These are phyloP conservation scores for Coemansia sp. DNA, from an alignment of 192 early-diverging fungal genomes.

Conservation along the genomic window DNA sequence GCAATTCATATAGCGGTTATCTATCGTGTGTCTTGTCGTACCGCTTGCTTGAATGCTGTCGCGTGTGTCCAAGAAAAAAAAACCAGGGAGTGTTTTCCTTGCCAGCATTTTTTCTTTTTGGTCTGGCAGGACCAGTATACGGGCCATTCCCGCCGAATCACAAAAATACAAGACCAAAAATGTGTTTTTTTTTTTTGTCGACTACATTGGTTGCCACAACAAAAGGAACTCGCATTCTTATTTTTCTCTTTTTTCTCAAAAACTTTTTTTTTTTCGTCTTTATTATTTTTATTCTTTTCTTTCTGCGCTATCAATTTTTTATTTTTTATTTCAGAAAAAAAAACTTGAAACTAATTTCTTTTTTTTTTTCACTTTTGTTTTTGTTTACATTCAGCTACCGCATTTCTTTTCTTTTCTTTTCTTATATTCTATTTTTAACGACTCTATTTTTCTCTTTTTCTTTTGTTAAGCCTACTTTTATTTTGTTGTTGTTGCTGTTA, in stretches of 20 bases:
- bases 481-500: background rate
- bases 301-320: background rate
- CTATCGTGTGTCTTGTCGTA: no score
- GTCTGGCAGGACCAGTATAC: no score
- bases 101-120: no score
- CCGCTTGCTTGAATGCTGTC: no score
- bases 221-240: background rate
- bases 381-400: slow-evolving; percentile 1
- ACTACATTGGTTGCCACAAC: background rate
- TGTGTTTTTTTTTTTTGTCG: background rate
- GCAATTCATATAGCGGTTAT: no score
- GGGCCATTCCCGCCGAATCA: no score
- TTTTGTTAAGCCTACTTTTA: background rate
- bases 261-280: background rate
- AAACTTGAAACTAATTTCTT: background rate
- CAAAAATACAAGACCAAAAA: background rate
- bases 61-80: no score
- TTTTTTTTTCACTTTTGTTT: slow-evolving; percentile 1
- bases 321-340: background rate
- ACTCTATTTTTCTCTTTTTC: background rate
- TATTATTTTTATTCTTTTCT: background rate
- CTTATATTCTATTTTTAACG: slow-evolving; percentile 1
- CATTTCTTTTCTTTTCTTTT: slow-evolving; percentile 6
- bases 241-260: background rate
- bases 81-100: no score